Evolutionary conservation across 257 asterid species (phyloP), one percentile per base, ranked within the genome.

Genomic region (Nyctanthes arbortristis): DNA sequence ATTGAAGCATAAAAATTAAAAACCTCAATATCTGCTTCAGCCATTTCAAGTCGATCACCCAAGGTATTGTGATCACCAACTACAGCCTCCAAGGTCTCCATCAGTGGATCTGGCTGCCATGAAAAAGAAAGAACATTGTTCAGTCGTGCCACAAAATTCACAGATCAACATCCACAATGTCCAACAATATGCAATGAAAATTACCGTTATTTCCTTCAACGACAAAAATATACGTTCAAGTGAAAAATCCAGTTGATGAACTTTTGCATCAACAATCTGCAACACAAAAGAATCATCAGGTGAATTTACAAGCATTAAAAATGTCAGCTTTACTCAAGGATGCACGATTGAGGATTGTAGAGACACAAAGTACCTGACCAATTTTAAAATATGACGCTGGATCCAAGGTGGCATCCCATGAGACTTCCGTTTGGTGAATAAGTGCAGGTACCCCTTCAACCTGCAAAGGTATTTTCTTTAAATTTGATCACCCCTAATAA

Each of bases 331-430:
- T 27, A 25, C 63, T n/a, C 37, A 67, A 63, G 31, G 30, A 52
- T 54, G 39, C 18, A 40, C 33, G 14, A 20, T 1, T 33, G 10
- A 16, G 49, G 11, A 27, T 49, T 49, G n/a, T 36, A 68, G 67
- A 67, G 59, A 47, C 2, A 60, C 35, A 66, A 66, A 34, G 65
- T 85, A 85, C 97, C 97, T 93, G 96, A 28, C 97, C 97, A 63
- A 91, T 88, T 91, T 90, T 87, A 68, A 88, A 93, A 78, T 80
- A 82, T 9, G 96, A 79, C 52, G 79, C 83, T 69, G 94, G 96
- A 84, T 93, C 96, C 81, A 93, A 81, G 59, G 95, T 93, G 67
- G 94, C 80, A 73, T 89, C 97, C 98, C 98, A 93, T 2, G 98
- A 93, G 60, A 93, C 97, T 85, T 93, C 98, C 35, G 96, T 66